Evolutionary conservation across 2,329 filamentous ascomycete genomes (phyloP).

Genomic region (Arthrinium phaeospermum): DNA sequence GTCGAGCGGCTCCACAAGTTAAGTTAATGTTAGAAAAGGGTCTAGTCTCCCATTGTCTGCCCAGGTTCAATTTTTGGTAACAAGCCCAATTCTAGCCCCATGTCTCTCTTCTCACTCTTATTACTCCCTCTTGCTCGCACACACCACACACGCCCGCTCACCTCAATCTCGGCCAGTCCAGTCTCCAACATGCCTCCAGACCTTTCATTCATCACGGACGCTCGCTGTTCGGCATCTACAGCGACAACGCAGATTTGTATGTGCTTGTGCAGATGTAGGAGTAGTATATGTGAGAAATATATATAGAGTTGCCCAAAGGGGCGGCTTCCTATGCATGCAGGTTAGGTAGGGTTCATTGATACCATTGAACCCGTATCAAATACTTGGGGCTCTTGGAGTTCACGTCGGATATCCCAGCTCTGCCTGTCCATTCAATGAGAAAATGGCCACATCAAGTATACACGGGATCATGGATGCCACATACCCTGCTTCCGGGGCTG

Average conservation of each 20-base stretch:
- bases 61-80: constrained; percentile 15
- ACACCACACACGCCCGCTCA: neutral
- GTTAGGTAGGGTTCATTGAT: neutral
- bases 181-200: neutral
- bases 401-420: neutral
- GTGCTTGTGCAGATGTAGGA: neutral
- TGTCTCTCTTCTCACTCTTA: constrained; percentile 14
- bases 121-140: neutral
- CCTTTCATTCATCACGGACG: neutral
- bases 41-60: constrained; percentile 14
- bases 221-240: neutral
- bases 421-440: neutral
- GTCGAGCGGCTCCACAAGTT: constrained; percentile 21
- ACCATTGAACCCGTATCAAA: neutral
- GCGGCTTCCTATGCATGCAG: neutral
- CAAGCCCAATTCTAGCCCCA: constrained; percentile 17
- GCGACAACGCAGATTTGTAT: neutral
- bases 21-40: constrained; percentile 18
- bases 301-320: neutral
- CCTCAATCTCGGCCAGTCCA: neutral
- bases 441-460: neutral
- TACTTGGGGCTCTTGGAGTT: neutral
- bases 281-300: neutral
- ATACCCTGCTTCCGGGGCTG: neutral
- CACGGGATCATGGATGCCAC: neutral